These are phyloP conservation scores for Paramarasmius palmivorus DNA, from an alignment of 1,284 basidiomycete species.

Conservation along the genomic window DNA sequence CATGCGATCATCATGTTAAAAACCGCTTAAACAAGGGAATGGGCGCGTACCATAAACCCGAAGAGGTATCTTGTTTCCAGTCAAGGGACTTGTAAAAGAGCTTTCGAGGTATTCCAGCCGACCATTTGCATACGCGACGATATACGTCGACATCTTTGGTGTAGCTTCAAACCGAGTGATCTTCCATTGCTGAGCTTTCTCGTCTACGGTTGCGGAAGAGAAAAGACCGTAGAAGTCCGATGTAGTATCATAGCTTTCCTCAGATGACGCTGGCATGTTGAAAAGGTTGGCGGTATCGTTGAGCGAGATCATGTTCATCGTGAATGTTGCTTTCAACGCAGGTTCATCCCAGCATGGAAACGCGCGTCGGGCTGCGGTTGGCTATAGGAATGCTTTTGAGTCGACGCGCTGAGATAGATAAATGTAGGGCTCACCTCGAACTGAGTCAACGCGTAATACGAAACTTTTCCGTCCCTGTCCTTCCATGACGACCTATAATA, in stretches of 20 bases:
- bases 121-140: slow-evolving; percentile 81
- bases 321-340: slow-evolving; percentile 76
- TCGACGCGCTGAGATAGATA: neutral
- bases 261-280: slow-evolving; percentile 69
- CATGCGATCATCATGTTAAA: neutral
- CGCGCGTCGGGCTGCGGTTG: slow-evolving; percentile 70
- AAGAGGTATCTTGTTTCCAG: slow-evolving; percentile 69
- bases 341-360: slow-evolving; percentile 86
- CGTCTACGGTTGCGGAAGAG: slow-evolving; percentile 28
- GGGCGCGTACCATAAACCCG: slow-evolving; percentile 60
- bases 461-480: slow-evolving; percentile 36
- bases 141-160: slow-evolving; percentile 77
- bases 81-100: slow-evolving; percentile 65
- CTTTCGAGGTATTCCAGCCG: slow-evolving; percentile 64
- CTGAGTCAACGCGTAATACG: slow-evolving; percentile 66
- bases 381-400: slow-evolving; percentile 43
- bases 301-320: slow-evolving; percentile 71
- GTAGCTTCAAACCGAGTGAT: slow-evolving; percentile 66
- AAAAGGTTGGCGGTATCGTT: slow-evolving; percentile 59
- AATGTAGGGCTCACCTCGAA: slow-evolving; percentile 42
- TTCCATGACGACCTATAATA: slow-evolving; percentile 51
- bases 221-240: slow-evolving; percentile 28
- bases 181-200: slow-evolving; percentile 44
- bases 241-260: slow-evolving; percentile 33
- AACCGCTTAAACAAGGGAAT: neutral